Evolutionary conservation across 768 basidiomycete species (phyloP).

Genomic region (Pisolithus sp.): DNA sequence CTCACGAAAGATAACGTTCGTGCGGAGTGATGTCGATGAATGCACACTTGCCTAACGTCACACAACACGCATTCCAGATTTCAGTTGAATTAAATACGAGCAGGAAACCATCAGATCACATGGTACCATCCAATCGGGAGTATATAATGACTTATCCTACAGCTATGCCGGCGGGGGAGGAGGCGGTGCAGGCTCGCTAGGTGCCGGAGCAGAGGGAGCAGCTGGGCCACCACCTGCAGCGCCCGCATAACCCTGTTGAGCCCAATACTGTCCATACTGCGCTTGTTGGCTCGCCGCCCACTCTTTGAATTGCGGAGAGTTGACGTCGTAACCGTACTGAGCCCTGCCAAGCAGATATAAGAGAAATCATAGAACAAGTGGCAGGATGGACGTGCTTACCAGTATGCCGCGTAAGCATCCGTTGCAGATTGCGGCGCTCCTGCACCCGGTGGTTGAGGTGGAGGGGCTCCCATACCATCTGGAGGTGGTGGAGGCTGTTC

Average conservation of each 20-base stretch:
- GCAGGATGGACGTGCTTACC: constrained; percentile 31
- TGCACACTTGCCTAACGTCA: no score
- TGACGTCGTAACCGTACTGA: constrained; percentile 81
- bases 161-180: constrained; percentile 23
- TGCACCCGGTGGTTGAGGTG: constrained; percentile 35
- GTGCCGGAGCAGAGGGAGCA: constrained; percentile 21
- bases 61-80: not conserved
- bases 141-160: not conserved
- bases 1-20: no score
- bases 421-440: constrained; percentile 36
- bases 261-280: constrained; percentile 72
- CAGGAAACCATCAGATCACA: constrained; percentile 12
- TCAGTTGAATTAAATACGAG: constrained; percentile 27
- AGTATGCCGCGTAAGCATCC: constrained; percentile 56
- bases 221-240: constrained; percentile 14
- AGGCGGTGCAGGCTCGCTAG: constrained; percentile 13
- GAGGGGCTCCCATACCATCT: constrained; percentile 28
- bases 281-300: constrained; percentile 65
- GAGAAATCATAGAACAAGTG: not conserved
- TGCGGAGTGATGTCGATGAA: no score
- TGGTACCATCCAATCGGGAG: constrained; percentile 8
- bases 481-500: constrained; percentile 52
- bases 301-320: constrained; percentile 73
- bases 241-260: constrained; percentile 44
- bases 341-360: constrained; percentile 43